phyloP scores from a whole-genome alignment of 1,284 basidiomycete genomes.

The Schizophyllum commune region DNA sequence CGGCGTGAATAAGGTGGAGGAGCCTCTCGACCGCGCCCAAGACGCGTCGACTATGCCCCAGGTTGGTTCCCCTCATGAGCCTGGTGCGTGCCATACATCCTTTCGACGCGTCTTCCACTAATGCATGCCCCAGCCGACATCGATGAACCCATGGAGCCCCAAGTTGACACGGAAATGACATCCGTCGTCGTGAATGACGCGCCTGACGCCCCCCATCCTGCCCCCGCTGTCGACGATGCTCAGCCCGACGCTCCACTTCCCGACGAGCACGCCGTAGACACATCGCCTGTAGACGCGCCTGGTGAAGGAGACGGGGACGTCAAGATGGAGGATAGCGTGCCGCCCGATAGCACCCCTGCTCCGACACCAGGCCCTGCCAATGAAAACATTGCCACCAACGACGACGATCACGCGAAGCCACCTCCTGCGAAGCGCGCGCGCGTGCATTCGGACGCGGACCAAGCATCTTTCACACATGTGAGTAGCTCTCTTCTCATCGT shows the following conservation, averaged over 20 bases:
- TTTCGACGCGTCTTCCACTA: neutral
- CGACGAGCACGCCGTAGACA: neutral
- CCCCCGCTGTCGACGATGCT: neutral
- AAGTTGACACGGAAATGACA: slow-evolving; percentile 19
- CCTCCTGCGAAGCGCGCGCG: slow-evolving; percentile 56
- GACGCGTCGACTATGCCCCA: slow-evolving; percentile 23
- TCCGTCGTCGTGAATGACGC: neutral
- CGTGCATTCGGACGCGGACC: slow-evolving; percentile 39
- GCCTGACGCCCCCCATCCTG: neutral
- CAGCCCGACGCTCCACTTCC: neutral
- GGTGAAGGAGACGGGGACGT: slow-evolving; percentile 45
- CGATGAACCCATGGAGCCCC: slow-evolving; percentile 23
- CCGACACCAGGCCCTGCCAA: slow-evolving; percentile 21
- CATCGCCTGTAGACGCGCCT: slow-evolving; percentile 29
- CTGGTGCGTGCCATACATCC: neutral
- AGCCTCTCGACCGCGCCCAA: slow-evolving; percentile 21
- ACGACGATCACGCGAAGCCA: slow-evolving; percentile 39
- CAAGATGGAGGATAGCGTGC: slow-evolving; percentile 32
- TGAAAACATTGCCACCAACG: slow-evolving; percentile 32
- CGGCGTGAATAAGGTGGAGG: slow-evolving; percentile 2
- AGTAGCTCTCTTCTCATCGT: slow-evolving; percentile 37
- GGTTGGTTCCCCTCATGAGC: neutral
- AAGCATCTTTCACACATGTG: slow-evolving; percentile 58
- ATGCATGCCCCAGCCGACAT: neutral
- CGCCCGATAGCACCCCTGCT: slow-evolving; percentile 29